Base-by-base conservation (phyloP, 192 early-diverging fungal species). In the Coemansia sp. region DNA sequence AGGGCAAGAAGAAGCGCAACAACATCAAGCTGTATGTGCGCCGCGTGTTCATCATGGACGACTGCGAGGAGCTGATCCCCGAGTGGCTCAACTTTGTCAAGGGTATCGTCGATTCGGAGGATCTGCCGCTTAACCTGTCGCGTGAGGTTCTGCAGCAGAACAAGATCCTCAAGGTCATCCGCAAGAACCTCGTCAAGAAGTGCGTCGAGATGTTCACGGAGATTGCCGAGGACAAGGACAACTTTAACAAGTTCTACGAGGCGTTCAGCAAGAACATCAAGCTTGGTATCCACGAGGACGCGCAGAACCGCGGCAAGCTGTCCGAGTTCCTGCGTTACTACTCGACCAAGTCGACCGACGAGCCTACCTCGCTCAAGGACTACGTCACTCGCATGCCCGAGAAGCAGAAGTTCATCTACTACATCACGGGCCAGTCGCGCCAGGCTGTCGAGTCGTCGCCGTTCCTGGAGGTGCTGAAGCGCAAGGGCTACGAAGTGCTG, bases 11-110 rank as follows among this genome's bases (percentile, higher is more conserved):
- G 93, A 98, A 98, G 91, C 91, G 94, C 81, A 97, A 97, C 90
- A 98, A 97, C 93, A 97, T 99, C 89, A 98, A 97, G 88, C 88
- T 99, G 65, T 99, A 97, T 83, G 96, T 98, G 73, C 94, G 95
- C 76, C 95, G 96, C 71, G 97, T 99, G 70, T 98, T 99, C 87
- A 99, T 99, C 84, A 98, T 96, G 93, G 96, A 99, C 78, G 95
- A 99, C 88, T 97, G 93, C 85, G 95, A 97, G 74, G 96, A 99
- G 68, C 84, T 99, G 70, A 95, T 99, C 73, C 97, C 97, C 71
- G 94, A 98, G 85, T 99, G 93, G 92, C 88, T 99, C 75, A 91
- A 87, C 83, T 99, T 99, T 78, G 86, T 99, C 90, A 96, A 98
- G 93, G 97, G 95, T 84, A 92, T 99, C 74, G 97, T 99, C 73